Evolutionary conservation across 1,284 basidiomycete genomes (phyloP).

Genomic region (Trichosporon asahii): DNA sequence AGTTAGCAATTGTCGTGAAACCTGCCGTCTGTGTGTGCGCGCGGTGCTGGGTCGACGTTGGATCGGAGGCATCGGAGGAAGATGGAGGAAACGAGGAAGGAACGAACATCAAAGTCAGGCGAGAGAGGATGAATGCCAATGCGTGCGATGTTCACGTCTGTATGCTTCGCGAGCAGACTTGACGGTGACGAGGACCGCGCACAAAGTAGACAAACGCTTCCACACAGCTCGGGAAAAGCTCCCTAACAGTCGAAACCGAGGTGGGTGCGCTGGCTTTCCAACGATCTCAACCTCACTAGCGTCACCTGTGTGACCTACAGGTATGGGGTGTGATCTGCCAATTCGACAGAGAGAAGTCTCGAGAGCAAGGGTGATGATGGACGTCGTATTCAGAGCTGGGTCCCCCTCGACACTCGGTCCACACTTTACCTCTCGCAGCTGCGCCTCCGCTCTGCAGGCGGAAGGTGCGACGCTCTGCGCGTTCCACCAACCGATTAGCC

Average conservation of each 20-base stretch:
- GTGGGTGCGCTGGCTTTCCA: background rate
- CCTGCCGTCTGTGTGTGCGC: constrained; percentile 3
- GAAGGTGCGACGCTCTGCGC: background rate
- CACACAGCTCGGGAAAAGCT: background rate
- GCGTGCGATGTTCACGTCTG: background rate
- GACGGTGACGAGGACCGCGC: background rate
- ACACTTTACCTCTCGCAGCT: background rate
- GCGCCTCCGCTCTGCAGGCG: background rate
- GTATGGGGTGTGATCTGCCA: background rate
- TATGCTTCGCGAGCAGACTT: background rate
- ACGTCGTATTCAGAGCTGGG: background rate
- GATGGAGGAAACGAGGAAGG: background rate
- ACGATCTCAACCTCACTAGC: background rate
- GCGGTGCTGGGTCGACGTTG: background rate
- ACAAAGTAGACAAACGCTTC: background rate
- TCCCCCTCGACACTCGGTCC: background rate
- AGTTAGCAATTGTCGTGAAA: constrained; percentile 20
- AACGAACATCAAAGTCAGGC: constrained; percentile 1
- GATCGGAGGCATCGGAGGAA: constrained; percentile 3
- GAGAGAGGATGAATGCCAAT: background rate
- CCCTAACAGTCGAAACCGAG: background rate
- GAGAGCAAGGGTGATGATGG: background rate
- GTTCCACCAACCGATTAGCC: background rate
- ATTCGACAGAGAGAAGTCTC: background rate
- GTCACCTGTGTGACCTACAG: background rate